A percentile compares a stretch with the other conserved stretches of the same genome.
These are phyloP conservation scores for Rhodofomes roseus DNA, from an alignment of 1,284 basidiomycete species.

Conservation along the genomic window DNA sequence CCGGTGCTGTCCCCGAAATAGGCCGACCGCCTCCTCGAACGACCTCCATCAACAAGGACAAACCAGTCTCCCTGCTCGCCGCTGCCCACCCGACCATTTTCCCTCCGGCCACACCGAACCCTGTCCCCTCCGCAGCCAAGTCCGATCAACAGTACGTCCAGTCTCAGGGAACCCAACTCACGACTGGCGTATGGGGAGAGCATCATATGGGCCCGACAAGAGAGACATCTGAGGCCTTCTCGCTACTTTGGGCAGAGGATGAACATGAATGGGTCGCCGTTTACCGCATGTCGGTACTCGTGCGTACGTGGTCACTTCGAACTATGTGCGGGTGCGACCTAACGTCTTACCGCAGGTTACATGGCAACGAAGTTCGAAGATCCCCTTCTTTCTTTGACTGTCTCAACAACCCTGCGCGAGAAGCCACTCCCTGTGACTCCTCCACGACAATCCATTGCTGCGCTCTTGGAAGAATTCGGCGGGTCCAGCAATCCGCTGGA, in stretches of 20 bases:
- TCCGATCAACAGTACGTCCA: constrained; percentile 70
- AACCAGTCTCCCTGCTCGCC: constrained; percentile 27
- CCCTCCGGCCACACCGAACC: constrained; percentile 73
- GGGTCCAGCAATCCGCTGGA: constrained; percentile 17
- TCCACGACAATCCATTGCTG: constrained; percentile 48
- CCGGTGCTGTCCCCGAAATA: constrained; percentile 11
- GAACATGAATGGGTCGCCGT: constrained; percentile 69
- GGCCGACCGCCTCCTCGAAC: constrained; percentile 21
- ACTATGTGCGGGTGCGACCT: background rate
- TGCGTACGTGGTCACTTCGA: constrained; percentile 45
- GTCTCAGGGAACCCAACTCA: constrained; percentile 71
- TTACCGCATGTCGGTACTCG: constrained; percentile 68
- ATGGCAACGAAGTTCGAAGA: constrained; percentile 66
- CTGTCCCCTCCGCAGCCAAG: constrained; percentile 64
- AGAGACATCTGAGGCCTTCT: constrained; percentile 45
- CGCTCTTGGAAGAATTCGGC: constrained; percentile 39
- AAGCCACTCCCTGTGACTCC: constrained; percentile 53
- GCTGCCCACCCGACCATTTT: constrained; percentile 57
- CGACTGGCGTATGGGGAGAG: constrained; percentile 72
- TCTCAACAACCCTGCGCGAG: constrained; percentile 76
- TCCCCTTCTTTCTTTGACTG: constrained; percentile 78
- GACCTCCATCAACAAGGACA: constrained; percentile 26
- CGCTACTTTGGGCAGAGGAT: constrained; percentile 56
- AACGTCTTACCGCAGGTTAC: constrained; percentile 47
- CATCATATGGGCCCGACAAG: constrained; percentile 22